These are phyloP conservation scores for Fusarium ramigenum DNA, from an alignment of 2,329 filamentous ascomycete genomes.

Conservation along the genomic window DNA sequence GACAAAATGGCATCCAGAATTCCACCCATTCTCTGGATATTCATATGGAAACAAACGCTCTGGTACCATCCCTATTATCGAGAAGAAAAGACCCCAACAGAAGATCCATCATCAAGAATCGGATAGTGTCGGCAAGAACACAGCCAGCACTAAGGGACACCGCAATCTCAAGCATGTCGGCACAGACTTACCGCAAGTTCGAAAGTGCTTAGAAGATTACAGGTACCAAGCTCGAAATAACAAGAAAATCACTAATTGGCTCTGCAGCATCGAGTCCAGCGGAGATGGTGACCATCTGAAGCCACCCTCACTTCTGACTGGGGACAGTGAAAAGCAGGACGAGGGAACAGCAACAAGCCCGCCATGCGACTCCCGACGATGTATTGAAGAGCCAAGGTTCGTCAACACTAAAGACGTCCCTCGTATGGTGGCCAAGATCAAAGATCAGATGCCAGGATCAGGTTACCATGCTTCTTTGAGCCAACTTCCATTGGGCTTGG, in stretches of 20 bases:
- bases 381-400: background rate
- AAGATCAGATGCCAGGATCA: background rate
- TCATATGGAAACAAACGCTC: constrained; percentile 26
- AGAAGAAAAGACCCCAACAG: background rate
- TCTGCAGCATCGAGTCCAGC: background rate
- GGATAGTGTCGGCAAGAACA: background rate
- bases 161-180: background rate
- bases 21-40: constrained; percentile 26
- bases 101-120: background rate
- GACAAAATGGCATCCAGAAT: background rate
- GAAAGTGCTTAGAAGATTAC: background rate
- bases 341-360: background rate
- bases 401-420: background rate
- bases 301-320: background rate
- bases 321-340: background rate
- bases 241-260: constrained; percentile 6
- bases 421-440: background rate
- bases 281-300: background rate
- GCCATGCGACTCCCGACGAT: background rate
- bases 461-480: background rate
- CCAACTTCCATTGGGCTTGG: constrained; percentile 9
- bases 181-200: background rate
- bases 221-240: background rate
- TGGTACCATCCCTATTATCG: background rate
- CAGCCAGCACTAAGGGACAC: background rate